Conservation (phyloP, 208 protist species). For the Hexamita inflata region DNA sequence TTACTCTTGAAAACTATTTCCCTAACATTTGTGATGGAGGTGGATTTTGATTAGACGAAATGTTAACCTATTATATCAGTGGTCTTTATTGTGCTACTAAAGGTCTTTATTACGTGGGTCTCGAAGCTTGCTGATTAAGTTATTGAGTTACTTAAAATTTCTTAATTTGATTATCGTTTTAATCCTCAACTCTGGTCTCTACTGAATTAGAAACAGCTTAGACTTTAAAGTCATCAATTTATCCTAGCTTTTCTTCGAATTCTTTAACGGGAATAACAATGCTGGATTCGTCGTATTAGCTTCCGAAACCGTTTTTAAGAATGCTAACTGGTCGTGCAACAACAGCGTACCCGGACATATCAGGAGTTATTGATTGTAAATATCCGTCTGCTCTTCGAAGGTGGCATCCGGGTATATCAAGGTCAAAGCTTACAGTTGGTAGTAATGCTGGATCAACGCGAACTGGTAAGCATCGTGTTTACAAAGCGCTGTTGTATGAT, state of each 20-base stretch:
- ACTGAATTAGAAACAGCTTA: no score
- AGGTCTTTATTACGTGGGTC: no score
- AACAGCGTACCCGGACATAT: not conserved
- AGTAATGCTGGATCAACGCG: not conserved
- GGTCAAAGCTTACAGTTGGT: slow-evolving; percentile 15
- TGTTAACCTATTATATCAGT: no score
- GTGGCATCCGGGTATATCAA: not conserved
- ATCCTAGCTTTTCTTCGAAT: slow-evolving; percentile 6
- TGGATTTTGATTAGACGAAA: no score
- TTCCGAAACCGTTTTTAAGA: not conserved
- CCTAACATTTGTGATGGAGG: no score
- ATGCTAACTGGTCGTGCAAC: not conserved
- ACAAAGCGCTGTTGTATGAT: not conserved
- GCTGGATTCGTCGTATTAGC: not conserved
- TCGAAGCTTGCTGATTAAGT: no score
- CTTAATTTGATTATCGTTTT: no score
- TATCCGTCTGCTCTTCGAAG: not conserved
- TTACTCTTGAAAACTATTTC: no score
- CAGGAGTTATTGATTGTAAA: not conserved
- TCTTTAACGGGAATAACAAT: not conserved
- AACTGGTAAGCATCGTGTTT: slow-evolving; percentile 24
- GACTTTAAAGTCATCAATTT: no score
- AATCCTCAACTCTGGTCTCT: no score
- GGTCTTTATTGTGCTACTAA: no score
- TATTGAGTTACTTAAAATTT: no score